Evolutionary conservation across 768 basidiomycete species (phyloP), one percentile per base, ranked within the genome.

Genomic region (Dioszegia crocea): DNA sequence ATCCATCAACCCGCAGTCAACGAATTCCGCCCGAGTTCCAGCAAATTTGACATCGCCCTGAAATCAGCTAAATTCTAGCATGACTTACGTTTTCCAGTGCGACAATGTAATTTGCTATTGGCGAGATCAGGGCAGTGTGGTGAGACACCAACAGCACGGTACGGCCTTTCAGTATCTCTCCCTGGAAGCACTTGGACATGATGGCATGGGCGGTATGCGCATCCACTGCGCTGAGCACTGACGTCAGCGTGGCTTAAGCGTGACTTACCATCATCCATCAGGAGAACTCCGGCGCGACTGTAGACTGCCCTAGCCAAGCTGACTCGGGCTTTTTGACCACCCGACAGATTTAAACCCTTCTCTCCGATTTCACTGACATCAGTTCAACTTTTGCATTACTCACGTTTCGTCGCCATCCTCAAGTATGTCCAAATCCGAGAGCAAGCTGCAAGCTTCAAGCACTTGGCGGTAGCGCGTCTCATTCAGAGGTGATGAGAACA

Each of bases 111-210:
- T 78, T 79, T 1, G 93, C 90, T 29, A 84, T 87, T 0, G 88
- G 84, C 2, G 85, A 82, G 68, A 89, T 91, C 3, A 98, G 81
- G 69, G 91, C 88, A 31, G 96, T 88, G 70, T 94, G 91, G 70
- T 99, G 94, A 2, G 93, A 96, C 50, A 96, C 91, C 23, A 98
- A 81, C 44, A 97, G 81, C 48, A 94, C 79, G 0, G 93, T 96
- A 46, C 92, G 82, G 17, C 84, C 85, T n/a, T 79, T 76, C 72
- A 91, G 81, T 40, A 96, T 79, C 46, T 88, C 85, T 8, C 93
- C 91, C 62, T 82, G 81, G 21, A 98, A 79, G 66, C 90, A 92
- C 53, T 89, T 81, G 19, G 84, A 80, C 67, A 86, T 87, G 44
- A 98, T 83, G 77, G 89, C 88, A 63, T 86, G 84, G 0, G 91